Evolutionary conservation across 164 flowering plant genomes (phyloP).

Genomic region (Cinnamomum micranthum): DNA sequence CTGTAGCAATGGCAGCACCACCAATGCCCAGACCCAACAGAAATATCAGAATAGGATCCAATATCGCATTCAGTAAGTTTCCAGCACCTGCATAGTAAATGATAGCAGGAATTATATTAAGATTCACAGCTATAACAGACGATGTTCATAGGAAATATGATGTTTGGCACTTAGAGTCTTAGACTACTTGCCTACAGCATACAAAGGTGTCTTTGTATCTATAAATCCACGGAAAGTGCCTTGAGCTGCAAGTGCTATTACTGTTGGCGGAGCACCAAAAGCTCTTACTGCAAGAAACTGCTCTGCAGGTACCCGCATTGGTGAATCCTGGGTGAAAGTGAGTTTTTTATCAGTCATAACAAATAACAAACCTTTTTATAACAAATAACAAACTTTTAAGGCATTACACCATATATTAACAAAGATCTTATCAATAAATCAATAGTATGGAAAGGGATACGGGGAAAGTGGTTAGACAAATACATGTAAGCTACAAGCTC

Average conservation of each 20-base stretch:
- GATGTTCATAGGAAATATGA: neutral
- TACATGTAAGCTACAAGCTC: neutral
- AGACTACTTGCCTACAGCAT: constrained; percentile 70
- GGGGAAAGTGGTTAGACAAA: neutral
- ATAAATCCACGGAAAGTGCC: constrained; percentile 94
- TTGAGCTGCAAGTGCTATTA: constrained; percentile 94
- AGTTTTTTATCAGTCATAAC: constrained; percentile 2
- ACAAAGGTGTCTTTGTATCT: constrained; percentile 94
- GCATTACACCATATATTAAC: neutral
- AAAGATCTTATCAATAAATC: neutral
- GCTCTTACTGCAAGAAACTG: constrained; percentile 74
- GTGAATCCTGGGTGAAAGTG: constrained; percentile 61
- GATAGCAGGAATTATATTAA: constrained; percentile 1
- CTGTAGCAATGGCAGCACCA: constrained; percentile 95
- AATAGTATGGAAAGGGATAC: neutral
- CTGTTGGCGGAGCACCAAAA: constrained; percentile 90
- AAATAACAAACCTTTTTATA: constrained; percentile 2
- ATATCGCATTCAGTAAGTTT: constrained; percentile 66
- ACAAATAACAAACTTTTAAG: neutral
- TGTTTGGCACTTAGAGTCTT: neutral
- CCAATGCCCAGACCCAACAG: constrained; percentile 57
- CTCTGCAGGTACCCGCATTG: constrained; percentile 82
- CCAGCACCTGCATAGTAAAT: constrained; percentile 65
- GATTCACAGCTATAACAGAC: neutral
- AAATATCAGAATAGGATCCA: constrained; percentile 78